Evolutionary conservation across 441 rosid species (phyloP).

Genomic region (Brassica hybrid): DNA sequence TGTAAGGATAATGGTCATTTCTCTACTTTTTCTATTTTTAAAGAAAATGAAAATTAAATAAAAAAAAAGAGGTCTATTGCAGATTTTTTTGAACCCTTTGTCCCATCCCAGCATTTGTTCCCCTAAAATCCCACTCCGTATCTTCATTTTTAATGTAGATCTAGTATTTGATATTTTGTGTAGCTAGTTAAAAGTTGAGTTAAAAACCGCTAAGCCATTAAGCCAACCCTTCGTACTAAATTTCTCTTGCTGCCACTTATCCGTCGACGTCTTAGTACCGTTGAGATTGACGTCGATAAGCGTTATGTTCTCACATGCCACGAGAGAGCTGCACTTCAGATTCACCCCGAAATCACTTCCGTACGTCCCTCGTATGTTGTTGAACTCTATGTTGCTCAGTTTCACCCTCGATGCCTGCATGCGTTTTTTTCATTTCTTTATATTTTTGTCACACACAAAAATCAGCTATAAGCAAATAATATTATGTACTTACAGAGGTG

Average conservation of each 20-base stretch:
- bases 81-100: too few species aligned
- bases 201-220: background rate
- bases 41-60: too few species aligned
- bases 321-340: background rate
- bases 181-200: background rate
- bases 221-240: background rate
- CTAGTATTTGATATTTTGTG: too few species aligned
- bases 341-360: background rate
- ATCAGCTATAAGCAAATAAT: background rate
- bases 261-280: background rate
- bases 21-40: too few species aligned
- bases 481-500: background rate
- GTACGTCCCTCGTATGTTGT: background rate
- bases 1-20: too few species aligned
- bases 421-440: background rate
- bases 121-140: too few species aligned
- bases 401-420: background rate
- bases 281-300: background rate
- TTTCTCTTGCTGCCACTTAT: background rate
- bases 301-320: background rate
- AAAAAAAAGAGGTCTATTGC: too few species aligned
- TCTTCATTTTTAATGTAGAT: too few species aligned
- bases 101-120: too few species aligned
- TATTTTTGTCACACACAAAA: background rate
- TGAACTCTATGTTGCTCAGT: slow-evolving; percentile 1